Conservation (phyloP, 805 yeast genomes). For the Nakazawaea pomicola region DNA sequence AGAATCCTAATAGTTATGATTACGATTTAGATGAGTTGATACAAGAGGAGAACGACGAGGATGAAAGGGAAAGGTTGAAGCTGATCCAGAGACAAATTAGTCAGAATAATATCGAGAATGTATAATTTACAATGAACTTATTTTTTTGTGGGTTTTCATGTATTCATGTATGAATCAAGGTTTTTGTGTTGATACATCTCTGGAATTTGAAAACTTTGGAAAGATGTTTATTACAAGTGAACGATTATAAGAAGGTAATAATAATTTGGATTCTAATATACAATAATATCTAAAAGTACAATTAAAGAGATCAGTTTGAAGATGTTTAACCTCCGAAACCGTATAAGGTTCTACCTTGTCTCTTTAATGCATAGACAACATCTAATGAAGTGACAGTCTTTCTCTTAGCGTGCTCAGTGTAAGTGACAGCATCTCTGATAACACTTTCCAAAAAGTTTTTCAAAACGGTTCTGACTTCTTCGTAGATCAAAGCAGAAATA, state of each 20-base stretch:
- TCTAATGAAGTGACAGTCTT: conserved; percentile 98
- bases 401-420: conserved; percentile 99
- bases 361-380: conserved; percentile 98
- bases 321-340: conserved; percentile 96
- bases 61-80: conserved; percentile 14
- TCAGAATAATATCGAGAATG: neutral
- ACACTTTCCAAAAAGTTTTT: conserved; percentile 95
- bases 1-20: conserved; percentile 41
- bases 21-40: conserved; percentile 44
- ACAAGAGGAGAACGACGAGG: conserved; percentile 26
- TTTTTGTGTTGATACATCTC: too few relatives aligned
- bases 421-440: conserved; percentile 98
- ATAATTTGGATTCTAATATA: too few relatives aligned
- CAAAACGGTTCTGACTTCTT: conserved; percentile 96
- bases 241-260: too few relatives aligned
- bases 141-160: neutral
- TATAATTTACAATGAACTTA: neutral
- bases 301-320: conserved; percentile 7
- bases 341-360: conserved; percentile 99
- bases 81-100: conserved; percentile 1
- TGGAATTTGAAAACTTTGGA: too few relatives aligned
- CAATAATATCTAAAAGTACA: conserved; percentile 11
- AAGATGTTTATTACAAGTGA: neutral
- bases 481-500: conserved; percentile 97
- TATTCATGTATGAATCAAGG: too few relatives aligned